These are phyloP conservation scores for Monosporascus ibericus DNA, from an alignment of 2,329 filamentous ascomycete genomes.

Conservation along the genomic window DNA sequence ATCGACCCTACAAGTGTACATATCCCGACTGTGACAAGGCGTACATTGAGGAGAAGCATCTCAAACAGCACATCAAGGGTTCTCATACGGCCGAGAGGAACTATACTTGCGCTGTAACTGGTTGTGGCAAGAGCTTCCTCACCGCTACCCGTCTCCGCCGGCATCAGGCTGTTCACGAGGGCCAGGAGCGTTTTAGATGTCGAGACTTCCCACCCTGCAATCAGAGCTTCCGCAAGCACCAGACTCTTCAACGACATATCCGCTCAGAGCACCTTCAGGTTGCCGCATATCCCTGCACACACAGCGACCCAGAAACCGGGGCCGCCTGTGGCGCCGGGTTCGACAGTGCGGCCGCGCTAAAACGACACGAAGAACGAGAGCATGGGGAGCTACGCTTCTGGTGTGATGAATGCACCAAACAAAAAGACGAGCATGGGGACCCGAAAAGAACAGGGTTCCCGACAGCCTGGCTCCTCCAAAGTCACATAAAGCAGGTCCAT, in stretches of 20 bases:
- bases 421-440: conserved; percentile 32
- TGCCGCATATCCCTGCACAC: conserved; percentile 64
- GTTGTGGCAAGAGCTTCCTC: conserved; percentile 74
- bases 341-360: conserved; percentile 64
- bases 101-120: conserved; percentile 64
- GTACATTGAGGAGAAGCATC: conserved; percentile 80
- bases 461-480: conserved; percentile 63
- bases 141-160: conserved; percentile 72
- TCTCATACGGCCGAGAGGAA: conserved; percentile 67
- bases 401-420: conserved; percentile 63
- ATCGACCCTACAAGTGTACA: conserved; percentile 70
- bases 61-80: conserved; percentile 78
- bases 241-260: conserved; percentile 79
- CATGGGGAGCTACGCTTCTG: conserved; percentile 68
- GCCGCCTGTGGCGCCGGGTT: conserved; percentile 60
- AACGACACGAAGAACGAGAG: conserved; percentile 61
- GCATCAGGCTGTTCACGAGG: conserved; percentile 73
- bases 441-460: conserved; percentile 55
- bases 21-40: conserved; percentile 70
- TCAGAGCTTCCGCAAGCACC: conserved; percentile 79
- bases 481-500: conserved; percentile 69
- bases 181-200: conserved; percentile 70
- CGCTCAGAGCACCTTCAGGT: conserved; percentile 67
- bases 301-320: conserved; percentile 25
- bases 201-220: conserved; percentile 63